These are phyloP conservation scores for Phytophthora kernoviae DNA, from an alignment of 352 stramenopile species.

Conservation along the genomic window DNA sequence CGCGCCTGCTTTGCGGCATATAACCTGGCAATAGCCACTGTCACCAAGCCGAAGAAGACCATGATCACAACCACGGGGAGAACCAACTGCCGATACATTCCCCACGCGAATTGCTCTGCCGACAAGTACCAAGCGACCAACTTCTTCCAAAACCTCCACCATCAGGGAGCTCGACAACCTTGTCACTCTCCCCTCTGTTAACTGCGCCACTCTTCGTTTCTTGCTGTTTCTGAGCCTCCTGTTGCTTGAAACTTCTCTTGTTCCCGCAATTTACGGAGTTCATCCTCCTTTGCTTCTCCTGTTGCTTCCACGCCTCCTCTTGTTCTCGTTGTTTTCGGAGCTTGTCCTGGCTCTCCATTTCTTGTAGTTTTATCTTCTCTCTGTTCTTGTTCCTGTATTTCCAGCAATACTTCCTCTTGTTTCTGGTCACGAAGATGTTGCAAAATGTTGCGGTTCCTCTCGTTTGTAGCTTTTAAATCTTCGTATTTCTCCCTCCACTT, in stretches of 20 bases:
- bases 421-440: conserved; percentile 13
- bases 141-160: conserved; percentile 6
- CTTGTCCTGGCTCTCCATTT: conserved; percentile 6
- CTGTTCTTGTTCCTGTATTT: conserved; percentile 1
- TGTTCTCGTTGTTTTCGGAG: conserved; percentile 6
- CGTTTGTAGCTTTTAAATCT: conserved; percentile 17
- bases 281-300: conserved; percentile 5
- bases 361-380: neutral
- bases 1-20: conserved; percentile 18
- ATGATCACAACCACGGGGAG: conserved; percentile 35
- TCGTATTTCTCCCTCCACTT: conserved; percentile 26
- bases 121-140: conserved; percentile 22
- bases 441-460: conserved; percentile 14
- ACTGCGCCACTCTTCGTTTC: conserved; percentile 9
- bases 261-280: conserved; percentile 2
- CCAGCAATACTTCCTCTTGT: conserved; percentile 1
- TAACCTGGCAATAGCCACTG: conserved; percentile 27
- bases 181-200: too few species aligned
- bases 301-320: neutral
- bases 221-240: conserved; percentile 9
- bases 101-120: conserved; percentile 7
- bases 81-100: conserved; percentile 29
- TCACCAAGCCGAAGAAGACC: conserved; percentile 29
- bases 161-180: neutral
- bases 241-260: neutral